Base-by-base conservation (phyloP, 148 eudicot genomes). In the Polygonum aviculare region DNA sequence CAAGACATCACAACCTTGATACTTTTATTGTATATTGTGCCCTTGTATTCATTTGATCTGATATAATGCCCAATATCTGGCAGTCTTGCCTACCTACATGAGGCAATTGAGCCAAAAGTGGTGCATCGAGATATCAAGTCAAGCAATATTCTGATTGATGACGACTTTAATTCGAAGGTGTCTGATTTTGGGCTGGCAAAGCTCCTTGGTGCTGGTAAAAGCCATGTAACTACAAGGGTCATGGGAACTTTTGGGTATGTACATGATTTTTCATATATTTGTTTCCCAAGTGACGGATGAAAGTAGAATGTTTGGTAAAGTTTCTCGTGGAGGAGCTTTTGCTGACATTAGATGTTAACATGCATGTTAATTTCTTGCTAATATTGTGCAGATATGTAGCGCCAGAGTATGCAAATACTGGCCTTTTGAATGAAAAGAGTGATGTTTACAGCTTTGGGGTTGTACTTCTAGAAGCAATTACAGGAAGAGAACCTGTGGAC, bases 211-310 rank as follows among this genome's bases (percentile, higher is more conserved):
- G 87, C 94, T 31, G 94, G 90, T 54, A 87, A 88, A 83, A 88
- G 91, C 81, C 90, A 90, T 69, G 87, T 90, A 78, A 88, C 94
- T 12, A 90, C 94, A 74, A 84, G 94, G 73, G 94, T 90, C 36
- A 88, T 88, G 94, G 94, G 94, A 82, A 90, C 91, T 67, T 90
- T 90, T 77, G 94, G 94, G 94, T 90, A 81, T 39, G 81, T 74
- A 33, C 69, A 63, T 36, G 39, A 4, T 45, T 72, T 38, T 10
- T 72, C n/a, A 18, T 10, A 1, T 60, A 26, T 16, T 74, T 18
- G 47, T 19, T 36, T 75, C 22, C n/a, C 57, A 54, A 14, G 38
- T 31, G 8, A 73, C 36, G 12, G 59, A 21, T 49, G 55, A 26
- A 74, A 73, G 2, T 19, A 19, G 45, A 69, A 15, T 7, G 4